Base-by-base conservation (phyloP, 345 rosid species). In the Brassica incana region DNA sequence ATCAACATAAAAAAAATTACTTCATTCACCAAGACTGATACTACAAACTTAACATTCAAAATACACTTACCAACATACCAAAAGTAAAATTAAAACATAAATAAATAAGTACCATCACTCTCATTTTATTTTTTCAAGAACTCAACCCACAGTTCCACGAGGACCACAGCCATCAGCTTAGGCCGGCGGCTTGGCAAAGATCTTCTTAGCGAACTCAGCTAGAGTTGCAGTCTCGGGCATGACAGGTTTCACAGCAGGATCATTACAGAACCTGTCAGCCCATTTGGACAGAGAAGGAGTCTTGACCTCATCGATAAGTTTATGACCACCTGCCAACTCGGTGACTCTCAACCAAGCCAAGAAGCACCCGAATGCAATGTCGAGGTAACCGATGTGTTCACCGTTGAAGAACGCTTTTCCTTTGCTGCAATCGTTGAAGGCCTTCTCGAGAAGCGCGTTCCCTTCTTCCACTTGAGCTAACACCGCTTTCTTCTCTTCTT, bases 361-460 rank as follows among this genome's bases (percentile, higher is more conserved):
- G 70, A 64, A 86, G 82, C 84, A 8, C 0, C 98, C 98, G 8
- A 93, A 73, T 0, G 93, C 86, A 56, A 91, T 88, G 79, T 93
- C 97, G 0, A 90, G 75, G 59, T 76, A 90, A 35, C 97, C 98
- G 8, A 93, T 84, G 23, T 69, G 48, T 32, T 86, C 89, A 67
- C 95, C 98, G 9, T 94, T 91, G 58, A 93, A 93, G 85, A 90
- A 93, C 1, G 85, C 20, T 74, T 85, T 88, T 32, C 98, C 98
- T 79, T 91, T 84, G 88, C 95, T 86, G 60, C 84, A 75, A 35
- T 85, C 87, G 12, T 1, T 43, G 69, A 81, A 90, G 1, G 87
- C 90, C 2, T 84, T 93, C 83, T 90, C 96, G 54, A 94, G 32
- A 61, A 85, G 29, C 5, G 8, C 74, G 30, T 83, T 9, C 12